Evolutionary conservation across 345 rosid species (phyloP).

Genomic region (Citrus medica): DNA sequence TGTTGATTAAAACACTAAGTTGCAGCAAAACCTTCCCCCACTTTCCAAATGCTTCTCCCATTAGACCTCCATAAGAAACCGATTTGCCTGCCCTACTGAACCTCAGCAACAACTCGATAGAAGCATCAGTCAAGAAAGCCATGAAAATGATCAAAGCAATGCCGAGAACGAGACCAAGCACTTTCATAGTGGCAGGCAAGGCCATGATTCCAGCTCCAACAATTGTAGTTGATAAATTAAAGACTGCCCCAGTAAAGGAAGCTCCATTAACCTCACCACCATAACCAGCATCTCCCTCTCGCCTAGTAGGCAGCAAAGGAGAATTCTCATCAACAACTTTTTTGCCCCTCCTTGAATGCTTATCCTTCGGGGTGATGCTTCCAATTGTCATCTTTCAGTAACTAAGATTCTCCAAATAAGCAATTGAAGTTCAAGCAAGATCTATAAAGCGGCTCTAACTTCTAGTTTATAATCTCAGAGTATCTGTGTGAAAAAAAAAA

Average conservation of each 20-base stretch:
- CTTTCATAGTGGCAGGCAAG: conserved; percentile 91
- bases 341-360: conserved; percentile 39
- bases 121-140: conserved; percentile 81
- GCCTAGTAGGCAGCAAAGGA: conserved; percentile 52
- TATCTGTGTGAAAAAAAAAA: not conserved
- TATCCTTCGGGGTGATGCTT: conserved; percentile 40
- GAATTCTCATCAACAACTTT: conserved; percentile 40
- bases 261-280: conserved; percentile 85
- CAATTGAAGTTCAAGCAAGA: conserved; percentile 2
- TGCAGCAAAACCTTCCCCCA: conserved; percentile 63
- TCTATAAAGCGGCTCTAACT: conserved; percentile 4
- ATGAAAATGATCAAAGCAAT: conserved; percentile 59
- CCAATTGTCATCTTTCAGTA: conserved; percentile 49
- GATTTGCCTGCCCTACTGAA: conserved; percentile 66
- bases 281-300: conserved; percentile 40
- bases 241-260: conserved; percentile 84
- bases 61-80: conserved; percentile 70
- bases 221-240: conserved; percentile 80
- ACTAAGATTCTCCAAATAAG: conserved; percentile 10
- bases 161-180: conserved; percentile 73
- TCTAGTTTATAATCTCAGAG: not conserved
- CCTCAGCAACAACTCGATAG: conserved; percentile 76
- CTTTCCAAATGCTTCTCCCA: conserved; percentile 89
- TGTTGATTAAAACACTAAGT: conserved; percentile 64
- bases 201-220: conserved; percentile 99